Percentiles rank a stretch among this genome's conserved stretches.
Evolutionary conservation across 73 alveolate species (phyloP).

Genomic region (Stentor coeruleus): DNA sequence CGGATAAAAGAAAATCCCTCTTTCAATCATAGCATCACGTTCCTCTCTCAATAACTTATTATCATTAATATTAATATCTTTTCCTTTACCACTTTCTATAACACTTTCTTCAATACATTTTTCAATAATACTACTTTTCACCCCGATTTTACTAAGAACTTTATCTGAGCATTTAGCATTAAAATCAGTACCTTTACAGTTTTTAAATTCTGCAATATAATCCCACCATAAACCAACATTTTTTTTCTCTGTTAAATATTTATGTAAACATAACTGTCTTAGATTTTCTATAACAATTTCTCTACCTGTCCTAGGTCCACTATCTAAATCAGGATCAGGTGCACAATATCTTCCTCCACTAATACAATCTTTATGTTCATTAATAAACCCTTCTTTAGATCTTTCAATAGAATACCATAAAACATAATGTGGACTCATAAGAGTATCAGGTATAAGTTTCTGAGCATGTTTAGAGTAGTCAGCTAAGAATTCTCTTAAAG

Average conservation of each 20-base stretch:
- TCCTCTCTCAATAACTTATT: conserved; percentile 35
- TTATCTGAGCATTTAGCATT: background rate
- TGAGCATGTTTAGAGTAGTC: conserved; percentile 38
- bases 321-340: conserved; percentile 39
- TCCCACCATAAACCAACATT: conserved; percentile 53
- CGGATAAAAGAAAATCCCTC: conserved; percentile 52
- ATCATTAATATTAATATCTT: conserved; percentile 8
- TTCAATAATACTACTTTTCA: conserved; percentile 21
- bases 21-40: conserved; percentile 19
- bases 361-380: conserved; percentile 36
- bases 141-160: conserved; percentile 27
- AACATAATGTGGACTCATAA: conserved; percentile 54
- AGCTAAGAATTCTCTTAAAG: conserved; percentile 26
- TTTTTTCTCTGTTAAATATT: conserved; percentile 28
- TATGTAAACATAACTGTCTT: conserved; percentile 44
- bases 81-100: background rate
- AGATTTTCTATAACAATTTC: conserved; percentile 51
- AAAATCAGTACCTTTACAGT: background rate
- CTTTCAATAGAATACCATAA: conserved; percentile 56
- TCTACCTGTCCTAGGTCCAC: conserved; percentile 45
- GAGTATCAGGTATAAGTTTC: conserved; percentile 31
- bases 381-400: conserved; percentile 21
- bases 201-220: background rate
- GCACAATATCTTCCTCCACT: conserved; percentile 67
- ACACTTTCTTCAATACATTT: conserved; percentile 33